Evolutionary conservation across 176 grass and related monocot genomes (phyloP), one percentile per base, ranked within the genome.

Genomic region (Cenchrus americanus): DNA sequence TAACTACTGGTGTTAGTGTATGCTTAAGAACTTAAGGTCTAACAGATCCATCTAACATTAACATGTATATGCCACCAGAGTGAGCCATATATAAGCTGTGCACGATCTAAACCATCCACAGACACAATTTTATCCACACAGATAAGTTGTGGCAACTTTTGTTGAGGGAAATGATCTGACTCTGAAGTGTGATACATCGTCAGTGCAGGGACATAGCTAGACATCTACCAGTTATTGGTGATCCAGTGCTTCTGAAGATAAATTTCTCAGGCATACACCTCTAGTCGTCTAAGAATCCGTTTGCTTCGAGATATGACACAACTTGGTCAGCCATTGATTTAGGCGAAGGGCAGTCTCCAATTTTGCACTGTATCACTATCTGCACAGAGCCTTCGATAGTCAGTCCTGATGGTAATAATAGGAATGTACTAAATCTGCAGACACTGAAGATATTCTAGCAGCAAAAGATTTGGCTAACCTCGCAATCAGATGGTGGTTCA

Each of bases 331-430:
- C 87, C 95, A 95, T 98, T 32, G 80, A 71, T 66, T 79, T 75
- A 57, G 95, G 90, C 14, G 89, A 85, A 66, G 92, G 80, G 62
- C 92, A 93, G 10, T 61, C 51, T 7, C 90, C 88, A 53, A 59
- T 79, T 68, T 90, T 88, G 74, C 90, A 88, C 14, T 95, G 78
- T 84, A 98, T 93, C 61, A 94, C 88, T 80, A 95, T 93, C 90
- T 98, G 85, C 63, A 83, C 19, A 67, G 37, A 52, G 47, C 66
- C 10, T 1, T 81, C 62, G 57, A 81, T 37, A 10, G 12, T 22
- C 5, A 15, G 0, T 26, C 7, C 24, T 17, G 14, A 7, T 0
- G 78, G 15, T 64, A 63, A 7, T 41, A 70, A 65, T 44, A 76
- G 43, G 11, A 13, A 75, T 69, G 19, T 18, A 62, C 37, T 71